Conservation (phyloP, 768 basidiomycete species). For the Pholiota molesta region DNA sequence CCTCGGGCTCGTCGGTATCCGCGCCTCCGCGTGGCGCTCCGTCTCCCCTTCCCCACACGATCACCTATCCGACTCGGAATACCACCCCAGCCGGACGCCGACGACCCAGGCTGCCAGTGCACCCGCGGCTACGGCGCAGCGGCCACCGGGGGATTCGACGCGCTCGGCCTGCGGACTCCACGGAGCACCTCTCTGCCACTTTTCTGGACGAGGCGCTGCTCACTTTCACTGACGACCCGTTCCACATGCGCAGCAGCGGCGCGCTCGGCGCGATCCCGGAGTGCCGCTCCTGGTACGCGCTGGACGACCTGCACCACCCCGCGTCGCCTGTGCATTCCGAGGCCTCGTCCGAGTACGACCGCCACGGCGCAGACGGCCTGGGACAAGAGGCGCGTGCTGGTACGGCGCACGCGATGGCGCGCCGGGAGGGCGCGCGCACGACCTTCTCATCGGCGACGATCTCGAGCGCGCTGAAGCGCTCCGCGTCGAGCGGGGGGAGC, state of each 20-base stretch:
- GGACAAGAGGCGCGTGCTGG: too few species aligned
- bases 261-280: conserved; percentile 22
- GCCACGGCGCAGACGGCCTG: too few species aligned
- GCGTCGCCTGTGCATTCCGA: neutral
- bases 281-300: conserved; percentile 24
- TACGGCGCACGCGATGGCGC: neutral
- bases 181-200: conserved; percentile 18
- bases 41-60: neutral
- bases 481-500: neutral
- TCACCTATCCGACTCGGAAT: neutral
- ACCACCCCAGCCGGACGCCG: neutral
- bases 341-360: neutral
- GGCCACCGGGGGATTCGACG: too few species aligned
- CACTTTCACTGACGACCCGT: conserved; percentile 25
- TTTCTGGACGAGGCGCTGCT: conserved; percentile 24
- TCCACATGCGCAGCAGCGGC: conserved; percentile 18
- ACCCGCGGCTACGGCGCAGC: neutral
- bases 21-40: conserved; percentile 1
- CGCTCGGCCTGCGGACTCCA: too few species aligned
- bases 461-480: conserved; percentile 26
- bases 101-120: neutral
- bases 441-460: conserved; percentile 20
- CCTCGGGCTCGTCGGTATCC: conserved; percentile 16
- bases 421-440: neutral
- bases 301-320: conserved; percentile 1